phyloP scores from a whole-genome alignment of 495 filamentous ascomycete species.

The Opeltia flavorubescens region DNA sequence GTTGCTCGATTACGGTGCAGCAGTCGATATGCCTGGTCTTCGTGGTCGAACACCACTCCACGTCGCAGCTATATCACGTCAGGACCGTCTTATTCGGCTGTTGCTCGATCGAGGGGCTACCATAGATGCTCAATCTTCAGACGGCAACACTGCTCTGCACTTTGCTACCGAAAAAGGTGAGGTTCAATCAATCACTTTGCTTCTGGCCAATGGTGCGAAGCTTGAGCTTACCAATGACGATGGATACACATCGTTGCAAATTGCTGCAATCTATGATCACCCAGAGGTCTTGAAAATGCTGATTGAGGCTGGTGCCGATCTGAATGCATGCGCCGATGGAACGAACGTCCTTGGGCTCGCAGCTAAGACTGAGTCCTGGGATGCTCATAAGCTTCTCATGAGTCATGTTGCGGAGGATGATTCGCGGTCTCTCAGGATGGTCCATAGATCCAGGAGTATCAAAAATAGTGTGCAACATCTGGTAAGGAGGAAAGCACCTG shows the following conservation, averaged over 20 bases:
- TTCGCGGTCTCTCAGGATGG: no score
- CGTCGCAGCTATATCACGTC: neutral
- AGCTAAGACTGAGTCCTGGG: no score
- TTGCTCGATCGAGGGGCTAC: neutral
- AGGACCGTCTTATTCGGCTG: neutral
- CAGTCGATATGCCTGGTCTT: neutral
- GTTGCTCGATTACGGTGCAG: neutral
- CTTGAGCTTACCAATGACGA: neutral
- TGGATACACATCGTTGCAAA: neutral
- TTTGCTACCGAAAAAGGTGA: neutral
- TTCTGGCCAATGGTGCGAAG: neutral
- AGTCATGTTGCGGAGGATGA: no score
- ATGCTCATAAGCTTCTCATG: no score
- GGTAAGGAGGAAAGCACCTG: no score
- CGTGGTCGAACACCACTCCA: neutral
- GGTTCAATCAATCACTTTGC: neutral
- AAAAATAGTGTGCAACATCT: no score
- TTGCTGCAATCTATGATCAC: no score
- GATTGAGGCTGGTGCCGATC: no score
- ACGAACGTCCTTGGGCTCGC: no score
- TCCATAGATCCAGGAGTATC: no score
- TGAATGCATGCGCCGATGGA: no score
- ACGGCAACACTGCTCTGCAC: neutral
- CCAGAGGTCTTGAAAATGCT: no score
- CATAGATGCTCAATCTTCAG: neutral